These are phyloP conservation scores for Paramecium tetraurelia DNA, from an alignment of 73 alveolate genomes.

Conservation along the genomic window DNA sequence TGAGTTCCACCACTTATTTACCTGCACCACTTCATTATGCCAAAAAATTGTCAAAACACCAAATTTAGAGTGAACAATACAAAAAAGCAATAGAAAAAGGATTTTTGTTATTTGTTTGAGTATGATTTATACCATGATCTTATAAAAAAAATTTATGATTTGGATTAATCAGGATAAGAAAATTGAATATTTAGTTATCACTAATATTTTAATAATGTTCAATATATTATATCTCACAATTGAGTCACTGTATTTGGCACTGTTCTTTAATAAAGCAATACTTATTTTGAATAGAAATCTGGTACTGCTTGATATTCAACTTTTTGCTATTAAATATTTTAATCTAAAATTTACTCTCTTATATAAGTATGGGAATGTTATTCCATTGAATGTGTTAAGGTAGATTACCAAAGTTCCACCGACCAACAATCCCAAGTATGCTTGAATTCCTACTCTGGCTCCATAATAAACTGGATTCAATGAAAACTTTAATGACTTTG, in stretches of 20 bases:
- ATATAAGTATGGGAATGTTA: background rate
- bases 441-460: conserved; percentile 32
- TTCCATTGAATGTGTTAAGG: background rate
- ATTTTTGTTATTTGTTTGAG: conserved; percentile 13
- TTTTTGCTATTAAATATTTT: background rate
- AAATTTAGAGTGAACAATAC: background rate
- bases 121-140: background rate
- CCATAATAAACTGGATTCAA: conserved; percentile 36
- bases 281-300: conserved; percentile 15
- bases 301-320: conserved; percentile 13
- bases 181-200: background rate
- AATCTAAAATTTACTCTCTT: background rate
- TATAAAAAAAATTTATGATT: background rate
- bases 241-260: background rate
- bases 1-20: background rate
- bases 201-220: background rate
- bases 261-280: background rate
- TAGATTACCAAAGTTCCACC: background rate
- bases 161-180: background rate
- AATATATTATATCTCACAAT: background rate
- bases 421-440: background rate
- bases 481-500: background rate
- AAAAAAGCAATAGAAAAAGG: conserved; percentile 2
- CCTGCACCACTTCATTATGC: conserved; percentile 47
- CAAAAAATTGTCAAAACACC: background rate